Percentiles rank a stretch among this genome's conserved stretches.
These are phyloP conservation scores for Hypoxylon rickii DNA, from an alignment of 495 filamentous ascomycete genomes.

Conservation along the genomic window DNA sequence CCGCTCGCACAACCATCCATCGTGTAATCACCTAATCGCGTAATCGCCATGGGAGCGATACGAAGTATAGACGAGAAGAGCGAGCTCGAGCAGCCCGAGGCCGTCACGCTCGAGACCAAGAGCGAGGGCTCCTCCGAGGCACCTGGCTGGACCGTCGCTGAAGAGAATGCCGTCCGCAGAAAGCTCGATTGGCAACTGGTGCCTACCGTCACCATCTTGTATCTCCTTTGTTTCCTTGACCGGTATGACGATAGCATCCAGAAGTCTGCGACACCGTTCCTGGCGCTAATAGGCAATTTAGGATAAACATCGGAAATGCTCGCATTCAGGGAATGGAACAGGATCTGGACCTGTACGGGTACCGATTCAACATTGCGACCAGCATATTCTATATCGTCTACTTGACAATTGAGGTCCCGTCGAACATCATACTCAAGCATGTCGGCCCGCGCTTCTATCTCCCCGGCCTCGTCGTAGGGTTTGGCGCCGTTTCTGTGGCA, in stretches of 20 bases:
- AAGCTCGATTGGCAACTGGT: conserved; percentile 58
- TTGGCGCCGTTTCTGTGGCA: conserved; percentile 50
- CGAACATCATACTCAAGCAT: conserved; percentile 66
- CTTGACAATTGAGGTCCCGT: conserved; percentile 65
- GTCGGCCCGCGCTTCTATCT: conserved; percentile 66
- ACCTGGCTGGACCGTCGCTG: conserved; percentile 50
- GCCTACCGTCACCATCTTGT: conserved; percentile 58
- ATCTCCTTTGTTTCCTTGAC: conserved; percentile 57
- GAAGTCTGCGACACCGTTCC: not conserved
- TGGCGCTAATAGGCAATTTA: conserved; percentile 40
- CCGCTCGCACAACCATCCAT: not conserved
- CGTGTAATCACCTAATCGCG: not conserved
- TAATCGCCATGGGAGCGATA: conserved; percentile 33
- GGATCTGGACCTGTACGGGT: conserved; percentile 56
- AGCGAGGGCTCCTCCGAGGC: conserved; percentile 30
- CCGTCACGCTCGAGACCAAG: conserved; percentile 35
- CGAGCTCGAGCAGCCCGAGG: conserved; percentile 25
- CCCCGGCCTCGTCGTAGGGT: conserved; percentile 58
- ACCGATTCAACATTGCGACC: conserved; percentile 63
- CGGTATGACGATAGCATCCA: conserved; percentile 37
- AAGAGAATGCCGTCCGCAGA: conserved; percentile 54
- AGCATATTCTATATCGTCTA: conserved; percentile 72
- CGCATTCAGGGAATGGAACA: conserved; percentile 63
- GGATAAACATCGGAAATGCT: conserved; percentile 67
- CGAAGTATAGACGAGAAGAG: conserved; percentile 32